Evolutionary conservation across 1,284 basidiomycete genomes (phyloP).

Genomic region (Trichosporon asahii): DNA sequence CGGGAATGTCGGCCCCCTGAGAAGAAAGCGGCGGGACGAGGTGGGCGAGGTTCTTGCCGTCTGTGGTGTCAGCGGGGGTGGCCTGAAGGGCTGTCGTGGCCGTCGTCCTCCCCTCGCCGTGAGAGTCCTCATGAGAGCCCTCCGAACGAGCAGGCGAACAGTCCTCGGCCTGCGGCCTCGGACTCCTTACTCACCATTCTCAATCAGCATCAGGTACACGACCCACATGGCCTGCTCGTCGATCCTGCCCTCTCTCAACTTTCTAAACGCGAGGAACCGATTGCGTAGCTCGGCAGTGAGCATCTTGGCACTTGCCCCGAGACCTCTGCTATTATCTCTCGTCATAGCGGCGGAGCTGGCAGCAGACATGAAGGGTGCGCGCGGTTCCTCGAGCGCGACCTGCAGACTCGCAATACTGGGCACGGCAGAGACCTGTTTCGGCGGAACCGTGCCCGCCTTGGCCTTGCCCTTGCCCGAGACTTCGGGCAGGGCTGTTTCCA

Average conservation of each 20-base stretch:
- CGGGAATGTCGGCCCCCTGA: slow-evolving; percentile 28
- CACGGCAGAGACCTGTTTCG: not conserved
- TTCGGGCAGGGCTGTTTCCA: slow-evolving; percentile 2
- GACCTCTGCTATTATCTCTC: not conserved
- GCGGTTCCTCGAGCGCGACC: not conserved
- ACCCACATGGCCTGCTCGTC: slow-evolving; percentile 56
- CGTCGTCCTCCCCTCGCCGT: too few relatives aligned
- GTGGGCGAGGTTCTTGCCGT: slow-evolving; percentile 66
- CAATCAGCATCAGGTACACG: slow-evolving; percentile 64
- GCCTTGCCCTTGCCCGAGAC: not conserved
- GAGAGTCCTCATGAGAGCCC: too few relatives aligned
- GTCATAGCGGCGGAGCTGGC: not conserved
- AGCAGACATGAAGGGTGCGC: not conserved
- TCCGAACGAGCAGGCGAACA: too few relatives aligned
- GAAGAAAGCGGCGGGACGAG: slow-evolving; percentile 55
- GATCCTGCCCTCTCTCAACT: slow-evolving; percentile 30
- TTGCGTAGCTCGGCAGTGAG: slow-evolving; percentile 36
- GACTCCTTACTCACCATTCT: slow-evolving; percentile 55
- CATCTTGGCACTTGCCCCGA: not conserved
- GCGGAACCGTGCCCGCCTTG: not conserved
- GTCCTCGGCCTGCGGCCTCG: not conserved
- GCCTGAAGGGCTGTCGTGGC: too few relatives aligned
- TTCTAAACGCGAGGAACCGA: slow-evolving; percentile 34
- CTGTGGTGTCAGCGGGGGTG: slow-evolving; percentile 24
- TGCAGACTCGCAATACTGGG: not conserved